Percentiles rank a stretch among this genome's conserved stretches.
These are phyloP conservation scores for Cardamine occulta DNA, from an alignment of 345 rosid genomes.

Conservation along the genomic window DNA sequence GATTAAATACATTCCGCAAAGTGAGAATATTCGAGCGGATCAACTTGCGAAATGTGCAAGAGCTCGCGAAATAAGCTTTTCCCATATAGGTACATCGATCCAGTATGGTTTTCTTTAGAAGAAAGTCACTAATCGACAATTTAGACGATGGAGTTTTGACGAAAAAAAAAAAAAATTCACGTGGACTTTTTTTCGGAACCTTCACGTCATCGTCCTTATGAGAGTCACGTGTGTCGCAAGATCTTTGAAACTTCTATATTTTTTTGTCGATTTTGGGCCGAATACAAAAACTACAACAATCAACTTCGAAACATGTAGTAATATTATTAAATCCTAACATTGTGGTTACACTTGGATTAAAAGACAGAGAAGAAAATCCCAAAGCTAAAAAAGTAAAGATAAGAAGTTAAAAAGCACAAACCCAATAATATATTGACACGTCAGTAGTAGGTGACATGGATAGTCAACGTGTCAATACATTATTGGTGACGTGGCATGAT, in stretches of 20 bases:
- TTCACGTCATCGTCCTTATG: conserved; percentile 41
- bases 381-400: conserved; percentile 24
- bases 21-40: too few species aligned
- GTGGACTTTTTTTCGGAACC: conserved; percentile 35
- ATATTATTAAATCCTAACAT: conserved; percentile 14
- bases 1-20: too few species aligned
- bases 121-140: too few species aligned
- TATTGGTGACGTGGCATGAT: conserved; percentile 41
- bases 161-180: too few species aligned
- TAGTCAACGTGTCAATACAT: conserved; percentile 45
- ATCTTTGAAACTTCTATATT: conserved; percentile 27
- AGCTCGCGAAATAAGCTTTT: too few species aligned
- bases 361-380: conserved; percentile 34
- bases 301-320: background rate
- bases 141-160: too few species aligned
- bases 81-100: too few species aligned
- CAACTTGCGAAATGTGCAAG: too few species aligned
- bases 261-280: conserved; percentile 16
- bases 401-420: conserved; percentile 30
- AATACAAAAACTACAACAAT: conserved; percentile 12
- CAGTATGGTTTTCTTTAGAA: too few species aligned
- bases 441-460: conserved; percentile 18
- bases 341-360: conserved; percentile 30
- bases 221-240: conserved; percentile 42
- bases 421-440: conserved; percentile 47